Evolutionary conservation across 352 stramenopile genomes (phyloP).

Genomic region (Phytopythium kandeliae): DNA sequence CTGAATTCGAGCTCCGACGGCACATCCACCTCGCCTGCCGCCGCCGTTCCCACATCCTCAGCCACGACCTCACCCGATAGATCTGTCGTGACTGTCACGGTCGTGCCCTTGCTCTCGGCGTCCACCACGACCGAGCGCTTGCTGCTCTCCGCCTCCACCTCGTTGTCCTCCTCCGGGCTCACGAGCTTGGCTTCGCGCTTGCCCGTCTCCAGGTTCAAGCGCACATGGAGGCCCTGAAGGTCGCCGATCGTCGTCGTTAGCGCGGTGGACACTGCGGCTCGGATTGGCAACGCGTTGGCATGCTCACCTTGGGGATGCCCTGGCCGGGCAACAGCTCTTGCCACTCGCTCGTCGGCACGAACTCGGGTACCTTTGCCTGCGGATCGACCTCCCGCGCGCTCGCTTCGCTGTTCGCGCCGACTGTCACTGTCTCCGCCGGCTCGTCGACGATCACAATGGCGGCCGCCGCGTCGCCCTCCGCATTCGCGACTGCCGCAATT

Average conservation of each 20-base stretch:
- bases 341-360: slow-evolving; percentile 53
- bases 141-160: slow-evolving; percentile 13
- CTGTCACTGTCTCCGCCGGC: slow-evolving; percentile 6
- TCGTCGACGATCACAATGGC: not conserved
- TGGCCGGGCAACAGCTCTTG: slow-evolving; percentile 61
- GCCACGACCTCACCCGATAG: slow-evolving; percentile 40
- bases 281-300: not conserved
- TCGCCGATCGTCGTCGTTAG: not conserved
- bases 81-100: slow-evolving; percentile 52
- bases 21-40: not conserved
- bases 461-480: not conserved
- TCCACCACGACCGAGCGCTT: slow-evolving; percentile 33
- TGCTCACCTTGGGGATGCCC: slow-evolving; percentile 46
- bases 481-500: slow-evolving; percentile 1
- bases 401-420: not conserved
- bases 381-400: not conserved
- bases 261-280: no score
- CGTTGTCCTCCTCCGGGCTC: slow-evolving; percentile 24
- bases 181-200: slow-evolving; percentile 84
- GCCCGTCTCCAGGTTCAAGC: slow-evolving; percentile 75
- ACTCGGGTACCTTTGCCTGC: slow-evolving; percentile 24
- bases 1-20: slow-evolving; percentile 8
- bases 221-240: slow-evolving; percentile 76
- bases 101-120: slow-evolving; percentile 21
- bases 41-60: slow-evolving; percentile 2